These are phyloP conservation scores for Zea luxurians DNA, from an alignment of 176 grass and related monocot species.

Conservation along the genomic window DNA sequence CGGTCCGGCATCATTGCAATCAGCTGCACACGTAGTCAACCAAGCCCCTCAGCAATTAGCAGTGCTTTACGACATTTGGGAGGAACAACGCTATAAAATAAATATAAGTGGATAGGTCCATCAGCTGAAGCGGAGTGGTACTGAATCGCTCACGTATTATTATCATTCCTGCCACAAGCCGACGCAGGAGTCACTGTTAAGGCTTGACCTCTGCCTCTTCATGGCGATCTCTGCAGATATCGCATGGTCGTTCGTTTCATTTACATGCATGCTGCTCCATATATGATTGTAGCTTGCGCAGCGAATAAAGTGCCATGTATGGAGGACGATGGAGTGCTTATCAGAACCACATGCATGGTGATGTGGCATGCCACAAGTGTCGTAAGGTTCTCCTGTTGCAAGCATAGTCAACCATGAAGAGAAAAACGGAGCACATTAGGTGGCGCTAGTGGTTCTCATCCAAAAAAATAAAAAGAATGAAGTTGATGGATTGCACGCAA, in stretches of 20 bases:
- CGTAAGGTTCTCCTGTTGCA: neutral
- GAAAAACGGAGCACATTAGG: slow-evolving; percentile 12
- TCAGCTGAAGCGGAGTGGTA: neutral
- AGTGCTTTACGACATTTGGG: neutral
- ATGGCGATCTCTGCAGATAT: slow-evolving; percentile 1
- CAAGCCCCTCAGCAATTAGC: neutral
- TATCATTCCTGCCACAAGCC: neutral
- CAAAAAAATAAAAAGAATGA: neutral
- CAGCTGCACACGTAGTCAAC: neutral
- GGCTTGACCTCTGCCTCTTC: slow-evolving; percentile 9
- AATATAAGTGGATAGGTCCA: neutral
- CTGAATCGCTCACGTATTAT: neutral
- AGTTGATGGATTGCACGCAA: slow-evolving; percentile 5
- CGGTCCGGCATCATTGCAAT: neutral
- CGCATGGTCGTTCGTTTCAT: neutral
- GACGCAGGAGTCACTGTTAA: slow-evolving; percentile 3
- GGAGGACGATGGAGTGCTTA: neutral
- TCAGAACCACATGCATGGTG: neutral
- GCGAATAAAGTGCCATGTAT: too few relatives aligned
- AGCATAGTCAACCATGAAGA: slow-evolving; percentile 2
- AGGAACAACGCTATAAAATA: neutral
- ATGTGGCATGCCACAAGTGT: neutral
- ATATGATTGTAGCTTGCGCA: neutral
- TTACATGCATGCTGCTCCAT: neutral
- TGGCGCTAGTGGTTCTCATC: neutral